phyloP scores from a whole-genome alignment of 305 asterid genomes.

The Solanum hybrid region DNA sequence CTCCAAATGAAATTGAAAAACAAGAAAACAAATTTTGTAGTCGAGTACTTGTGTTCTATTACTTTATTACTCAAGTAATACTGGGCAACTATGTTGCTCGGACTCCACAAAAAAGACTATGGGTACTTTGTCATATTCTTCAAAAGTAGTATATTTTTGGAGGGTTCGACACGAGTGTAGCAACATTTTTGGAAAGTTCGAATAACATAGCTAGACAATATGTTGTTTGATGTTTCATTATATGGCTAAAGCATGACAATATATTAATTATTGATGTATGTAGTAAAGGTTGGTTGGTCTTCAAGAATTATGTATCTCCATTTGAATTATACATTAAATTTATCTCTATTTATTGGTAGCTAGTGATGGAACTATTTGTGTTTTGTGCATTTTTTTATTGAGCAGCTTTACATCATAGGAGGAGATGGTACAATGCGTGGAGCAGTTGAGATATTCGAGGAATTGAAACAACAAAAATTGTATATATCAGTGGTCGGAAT shows the following conservation, averaged over 20 bases:
- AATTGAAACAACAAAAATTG: slow-evolving; percentile 35
- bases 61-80: background rate
- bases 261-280: background rate
- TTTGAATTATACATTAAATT: background rate
- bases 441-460: slow-evolving; percentile 48
- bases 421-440: slow-evolving; percentile 91
- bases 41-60: background rate
- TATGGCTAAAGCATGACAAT: background rate
- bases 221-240: background rate
- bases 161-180: background rate
- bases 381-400: background rate
- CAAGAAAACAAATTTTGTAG: background rate
- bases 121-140: background rate
- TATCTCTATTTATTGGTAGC: background rate
- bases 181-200: background rate
- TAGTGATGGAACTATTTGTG: background rate
- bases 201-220: background rate
- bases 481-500: slow-evolving; percentile 54
- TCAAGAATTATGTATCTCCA: background rate
- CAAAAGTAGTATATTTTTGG: background rate
- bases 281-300: background rate
- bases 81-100: background rate
- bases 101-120: background rate
- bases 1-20: background rate
- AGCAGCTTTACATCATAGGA: slow-evolving; percentile 65